Evolutionary conservation across 1,284 basidiomycete species (phyloP).

Genomic region (Sphaerobolus stellatus): DNA sequence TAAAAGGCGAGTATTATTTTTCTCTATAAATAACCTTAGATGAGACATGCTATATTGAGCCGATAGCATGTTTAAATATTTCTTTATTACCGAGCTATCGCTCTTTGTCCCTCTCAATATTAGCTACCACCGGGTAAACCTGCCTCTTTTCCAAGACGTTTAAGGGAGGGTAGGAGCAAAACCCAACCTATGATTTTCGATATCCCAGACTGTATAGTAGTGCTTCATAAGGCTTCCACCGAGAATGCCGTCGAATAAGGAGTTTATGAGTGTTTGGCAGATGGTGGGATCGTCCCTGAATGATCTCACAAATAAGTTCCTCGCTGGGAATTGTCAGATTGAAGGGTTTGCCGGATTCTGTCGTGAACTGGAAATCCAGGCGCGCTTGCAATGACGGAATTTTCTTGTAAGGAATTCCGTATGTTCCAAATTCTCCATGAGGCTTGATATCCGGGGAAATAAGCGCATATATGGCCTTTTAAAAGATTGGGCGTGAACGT

Average conservation of each 20-base stretch:
- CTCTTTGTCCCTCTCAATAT: no score
- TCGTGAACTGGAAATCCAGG: slow-evolving; percentile 5
- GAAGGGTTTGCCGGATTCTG: background rate
- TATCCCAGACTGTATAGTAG: slow-evolving; percentile 11
- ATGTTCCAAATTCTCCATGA: slow-evolving; percentile 3
- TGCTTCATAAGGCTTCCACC: slow-evolving; percentile 8
- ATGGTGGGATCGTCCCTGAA: slow-evolving; percentile 8
- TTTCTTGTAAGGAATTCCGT: slow-evolving; percentile 6
- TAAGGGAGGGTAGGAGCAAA: no score
- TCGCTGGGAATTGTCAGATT: slow-evolving; percentile 10
- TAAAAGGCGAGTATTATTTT: no score
- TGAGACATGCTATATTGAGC: no score
- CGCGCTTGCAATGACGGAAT: slow-evolving; percentile 1
- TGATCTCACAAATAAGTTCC: slow-evolving; percentile 1
- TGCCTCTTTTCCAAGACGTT: no score
- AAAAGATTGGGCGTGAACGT: background rate
- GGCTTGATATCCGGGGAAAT: slow-evolving; percentile 10
- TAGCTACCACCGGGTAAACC: no score
- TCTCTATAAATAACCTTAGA: no score
- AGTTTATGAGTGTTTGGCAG: slow-evolving; percentile 11
- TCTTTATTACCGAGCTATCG: no score
- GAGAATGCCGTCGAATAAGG: slow-evolving; percentile 9
- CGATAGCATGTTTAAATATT: no score
- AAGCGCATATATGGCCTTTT: slow-evolving; percentile 3
- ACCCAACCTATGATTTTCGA: slow-evolving; percentile 6